Conservation (phyloP, 805 yeast species). For the Suhomyces vadensis region DNA sequence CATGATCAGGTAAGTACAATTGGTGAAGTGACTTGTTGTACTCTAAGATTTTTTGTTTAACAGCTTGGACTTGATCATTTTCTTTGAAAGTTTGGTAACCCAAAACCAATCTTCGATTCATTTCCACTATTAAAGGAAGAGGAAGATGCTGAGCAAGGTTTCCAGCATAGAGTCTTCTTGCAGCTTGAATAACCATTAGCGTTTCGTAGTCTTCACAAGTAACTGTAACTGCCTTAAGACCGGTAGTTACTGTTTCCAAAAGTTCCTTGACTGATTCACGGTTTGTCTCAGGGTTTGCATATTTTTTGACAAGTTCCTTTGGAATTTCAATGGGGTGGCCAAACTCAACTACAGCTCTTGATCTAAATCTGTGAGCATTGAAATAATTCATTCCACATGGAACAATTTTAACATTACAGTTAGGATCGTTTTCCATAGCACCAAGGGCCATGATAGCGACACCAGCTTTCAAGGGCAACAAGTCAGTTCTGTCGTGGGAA, state of each 20-base stretch:
- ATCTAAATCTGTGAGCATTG: constrained; percentile 92
- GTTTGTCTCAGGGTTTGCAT: constrained; percentile 63
- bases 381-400: constrained; percentile 98
- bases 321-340: constrained; percentile 80
- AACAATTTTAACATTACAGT: constrained; percentile 78
- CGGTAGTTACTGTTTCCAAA: constrained; percentile 68
- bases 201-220: constrained; percentile 89
- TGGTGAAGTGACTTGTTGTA: constrained; percentile 64
- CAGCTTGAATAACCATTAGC: constrained; percentile 85
- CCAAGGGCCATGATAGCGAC: constrained; percentile 98
- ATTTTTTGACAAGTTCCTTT: constrained; percentile 57
- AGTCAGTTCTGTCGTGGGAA: constrained; percentile 90
- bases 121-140: constrained; percentile 80
- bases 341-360: constrained; percentile 93
- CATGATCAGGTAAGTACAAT: constrained; percentile 56
- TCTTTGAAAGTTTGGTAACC: constrained; percentile 78
- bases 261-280: constrained; percentile 74
- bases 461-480: constrained; percentile 93
- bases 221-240: constrained; percentile 82
- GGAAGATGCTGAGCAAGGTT: constrained; percentile 73
- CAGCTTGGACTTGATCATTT: constrained; percentile 61
- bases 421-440: constrained; percentile 77
- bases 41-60: constrained; percentile 62
- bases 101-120: constrained; percentile 80
- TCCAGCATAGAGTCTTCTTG: constrained; percentile 82